Evolutionary conservation across 306 rosid species (phyloP).

Genomic region (Inga laurina): DNA sequence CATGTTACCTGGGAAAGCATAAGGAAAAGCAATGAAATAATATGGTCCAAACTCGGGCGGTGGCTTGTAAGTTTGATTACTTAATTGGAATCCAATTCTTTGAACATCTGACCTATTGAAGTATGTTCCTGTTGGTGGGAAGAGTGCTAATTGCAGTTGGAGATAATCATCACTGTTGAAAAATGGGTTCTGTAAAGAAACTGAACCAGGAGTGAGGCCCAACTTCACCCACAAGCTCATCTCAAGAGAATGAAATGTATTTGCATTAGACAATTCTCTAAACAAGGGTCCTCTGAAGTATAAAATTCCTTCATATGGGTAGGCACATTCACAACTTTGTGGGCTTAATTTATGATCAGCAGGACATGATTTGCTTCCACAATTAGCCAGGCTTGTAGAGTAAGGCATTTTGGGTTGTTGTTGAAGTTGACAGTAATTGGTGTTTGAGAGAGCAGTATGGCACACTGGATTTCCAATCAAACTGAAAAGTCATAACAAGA

Average conservation of each 20-base stretch:
- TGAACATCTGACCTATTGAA: constrained; percentile 76
- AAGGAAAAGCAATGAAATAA: constrained; percentile 69
- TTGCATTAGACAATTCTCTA: constrained; percentile 64
- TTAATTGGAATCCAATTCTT: constrained; percentile 80
- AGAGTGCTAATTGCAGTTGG: constrained; percentile 75
- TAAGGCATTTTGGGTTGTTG: constrained; percentile 52
- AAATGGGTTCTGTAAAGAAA: constrained; percentile 69
- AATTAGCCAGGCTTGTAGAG: constrained; percentile 68
- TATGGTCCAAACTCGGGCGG: constrained; percentile 81
- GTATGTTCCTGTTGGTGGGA: constrained; percentile 63
- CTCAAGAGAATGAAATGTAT: constrained; percentile 65
- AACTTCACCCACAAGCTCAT: constrained; percentile 66
- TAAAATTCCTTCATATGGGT: constrained; percentile 76
- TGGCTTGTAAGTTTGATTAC: constrained; percentile 87
- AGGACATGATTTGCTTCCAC: constrained; percentile 62
- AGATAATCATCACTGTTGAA: constrained; percentile 83
- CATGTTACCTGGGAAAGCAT: constrained; percentile 66
- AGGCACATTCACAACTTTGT: constrained; percentile 88
- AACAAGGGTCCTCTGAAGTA: constrained; percentile 83
- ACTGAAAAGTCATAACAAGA: constrained; percentile 44
- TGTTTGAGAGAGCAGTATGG: constrained; percentile 37
- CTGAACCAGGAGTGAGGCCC: constrained; percentile 80
- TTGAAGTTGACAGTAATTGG: constrained; percentile 63
- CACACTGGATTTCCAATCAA: constrained; percentile 89
- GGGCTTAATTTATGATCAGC: constrained; percentile 70